These are phyloP conservation scores for Saturnispora zaruensis DNA, from an alignment of 805 yeast genomes.

Conservation along the genomic window DNA sequence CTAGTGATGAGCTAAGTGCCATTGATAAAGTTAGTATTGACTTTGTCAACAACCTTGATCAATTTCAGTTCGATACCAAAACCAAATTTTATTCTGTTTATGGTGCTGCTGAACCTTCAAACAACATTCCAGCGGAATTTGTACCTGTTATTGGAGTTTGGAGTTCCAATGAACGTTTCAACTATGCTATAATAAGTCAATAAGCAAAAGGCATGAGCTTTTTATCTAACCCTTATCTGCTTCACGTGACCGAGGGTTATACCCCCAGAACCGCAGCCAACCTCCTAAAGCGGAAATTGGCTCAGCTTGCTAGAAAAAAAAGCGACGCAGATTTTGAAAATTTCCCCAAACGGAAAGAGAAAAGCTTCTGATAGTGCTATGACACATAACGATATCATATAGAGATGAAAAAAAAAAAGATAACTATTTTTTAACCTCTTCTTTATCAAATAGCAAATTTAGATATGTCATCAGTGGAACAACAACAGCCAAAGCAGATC, in stretches of 20 bases:
- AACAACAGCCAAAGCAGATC: constrained; percentile 77
- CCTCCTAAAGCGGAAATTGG: background rate
- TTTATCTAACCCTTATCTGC: background rate
- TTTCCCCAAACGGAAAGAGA: background rate
- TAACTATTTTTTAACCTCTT: background rate
- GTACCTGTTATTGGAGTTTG: constrained; percentile 9
- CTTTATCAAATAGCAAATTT: background rate
- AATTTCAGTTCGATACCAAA: constrained; percentile 23
- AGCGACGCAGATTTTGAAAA: background rate
- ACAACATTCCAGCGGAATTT: background rate
- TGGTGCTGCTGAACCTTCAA: background rate
- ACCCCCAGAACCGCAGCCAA: constrained; percentile 7
- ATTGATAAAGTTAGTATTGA: constrained; percentile 32
- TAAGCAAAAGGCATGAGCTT: too few species aligned
- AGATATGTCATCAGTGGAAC: constrained; percentile 47
- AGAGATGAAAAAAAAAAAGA: background rate
- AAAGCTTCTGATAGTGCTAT: background rate
- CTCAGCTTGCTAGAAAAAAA: background rate
- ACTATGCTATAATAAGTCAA: background rate
- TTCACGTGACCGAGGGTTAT: constrained; percentile 7
- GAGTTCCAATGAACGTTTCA: background rate
- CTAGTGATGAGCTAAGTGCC: constrained; percentile 18
- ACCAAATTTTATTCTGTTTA: constrained; percentile 20
- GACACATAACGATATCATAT: background rate
- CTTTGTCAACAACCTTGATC: constrained; percentile 36